Evolutionary conservation across 2,329 filamentous ascomycete species (phyloP).

Genomic region (Zasmidium cellare): DNA sequence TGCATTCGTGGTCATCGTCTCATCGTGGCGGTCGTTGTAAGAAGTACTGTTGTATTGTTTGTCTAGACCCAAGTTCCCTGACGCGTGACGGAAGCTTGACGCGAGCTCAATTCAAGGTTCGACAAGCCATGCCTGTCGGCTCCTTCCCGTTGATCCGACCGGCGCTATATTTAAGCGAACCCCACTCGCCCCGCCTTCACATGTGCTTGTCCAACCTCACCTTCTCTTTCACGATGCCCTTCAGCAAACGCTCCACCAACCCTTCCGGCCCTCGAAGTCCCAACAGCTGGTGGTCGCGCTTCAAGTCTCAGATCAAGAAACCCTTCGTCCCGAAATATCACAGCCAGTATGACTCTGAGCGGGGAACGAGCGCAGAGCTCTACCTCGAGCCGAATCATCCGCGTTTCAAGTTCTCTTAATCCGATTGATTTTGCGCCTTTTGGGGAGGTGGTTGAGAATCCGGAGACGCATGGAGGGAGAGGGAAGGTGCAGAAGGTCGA

Average conservation of each 20-base stretch:
- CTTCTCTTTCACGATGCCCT: slow-evolving; percentile 10
- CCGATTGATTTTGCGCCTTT: slow-evolving; percentile 71
- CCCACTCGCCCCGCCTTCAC: background rate
- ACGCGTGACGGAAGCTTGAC: slow-evolving; percentile 6
- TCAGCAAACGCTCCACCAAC: background rate
- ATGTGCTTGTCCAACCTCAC: slow-evolving; percentile 10
- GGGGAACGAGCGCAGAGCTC: slow-evolving; percentile 25
- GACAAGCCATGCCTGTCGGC: background rate
- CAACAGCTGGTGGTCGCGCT: slow-evolving; percentile 10
- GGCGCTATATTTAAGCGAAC: slow-evolving; percentile 2
- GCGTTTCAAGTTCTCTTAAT: slow-evolving; percentile 63
- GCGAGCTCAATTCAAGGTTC: background rate
- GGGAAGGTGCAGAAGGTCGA: slow-evolving; percentile 52
- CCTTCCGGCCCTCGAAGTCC: slow-evolving; percentile 2
- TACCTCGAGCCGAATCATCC: slow-evolving; percentile 48
- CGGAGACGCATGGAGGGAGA: slow-evolving; percentile 39
- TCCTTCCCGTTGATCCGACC: background rate
- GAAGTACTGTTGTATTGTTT: background rate
- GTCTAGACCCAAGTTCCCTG: background rate
- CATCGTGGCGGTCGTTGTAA: background rate
- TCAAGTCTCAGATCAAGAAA: slow-evolving; percentile 9
- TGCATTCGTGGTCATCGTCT: slow-evolving; percentile 5
- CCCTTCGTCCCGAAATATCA: slow-evolving; percentile 20
- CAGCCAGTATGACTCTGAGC: slow-evolving; percentile 14
- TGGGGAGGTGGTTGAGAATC: slow-evolving; percentile 77